Evolutionary conservation across 2,329 filamentous ascomycete genomes (phyloP).

Genomic region (Xylariaceae sp.): DNA sequence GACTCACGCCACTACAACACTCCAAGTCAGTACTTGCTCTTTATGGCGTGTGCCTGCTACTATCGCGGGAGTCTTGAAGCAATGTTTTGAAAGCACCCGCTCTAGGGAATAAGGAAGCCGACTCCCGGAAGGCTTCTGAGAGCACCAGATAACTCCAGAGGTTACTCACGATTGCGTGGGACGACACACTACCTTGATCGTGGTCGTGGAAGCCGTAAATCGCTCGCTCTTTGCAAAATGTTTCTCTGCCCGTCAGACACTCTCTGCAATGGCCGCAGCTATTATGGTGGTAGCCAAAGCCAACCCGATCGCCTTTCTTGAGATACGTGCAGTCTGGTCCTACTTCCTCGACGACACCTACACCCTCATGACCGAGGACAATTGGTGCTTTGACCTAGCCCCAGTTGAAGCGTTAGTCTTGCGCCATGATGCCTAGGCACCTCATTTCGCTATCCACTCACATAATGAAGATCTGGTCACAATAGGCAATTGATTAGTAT

Average conservation of each 20-base stretch:
- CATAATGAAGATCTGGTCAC: too few relatives aligned
- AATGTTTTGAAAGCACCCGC: too few relatives aligned
- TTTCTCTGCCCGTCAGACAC: conserved; percentile 42
- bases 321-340: conserved; percentile 38
- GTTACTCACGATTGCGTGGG: conserved; percentile 34
- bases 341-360: conserved; percentile 40
- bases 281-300: conserved; percentile 42
- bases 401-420: conserved; percentile 17
- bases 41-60: too few relatives aligned
- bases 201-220: conserved; percentile 40
- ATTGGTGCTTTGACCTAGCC: conserved; percentile 14
- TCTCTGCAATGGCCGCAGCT: conserved; percentile 42
- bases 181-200: conserved; percentile 46
- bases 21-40: too few relatives aligned
- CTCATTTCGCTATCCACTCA: too few relatives aligned
- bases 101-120: too few relatives aligned
- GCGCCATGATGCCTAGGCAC: too few relatives aligned
- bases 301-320: conserved; percentile 42
- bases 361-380: conserved; percentile 48
- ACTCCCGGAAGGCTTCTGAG: too few relatives aligned
- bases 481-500: too few relatives aligned
- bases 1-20: conserved; percentile 37
- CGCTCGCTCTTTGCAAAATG: conserved; percentile 38
- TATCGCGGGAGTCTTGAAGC: too few relatives aligned
- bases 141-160: too few relatives aligned